Percentiles rank a stretch among this genome's conserved stretches.
Evolutionary conservation across 164 flowering plant genomes (phyloP).

Genomic region (Akebia trifoliata): DNA sequence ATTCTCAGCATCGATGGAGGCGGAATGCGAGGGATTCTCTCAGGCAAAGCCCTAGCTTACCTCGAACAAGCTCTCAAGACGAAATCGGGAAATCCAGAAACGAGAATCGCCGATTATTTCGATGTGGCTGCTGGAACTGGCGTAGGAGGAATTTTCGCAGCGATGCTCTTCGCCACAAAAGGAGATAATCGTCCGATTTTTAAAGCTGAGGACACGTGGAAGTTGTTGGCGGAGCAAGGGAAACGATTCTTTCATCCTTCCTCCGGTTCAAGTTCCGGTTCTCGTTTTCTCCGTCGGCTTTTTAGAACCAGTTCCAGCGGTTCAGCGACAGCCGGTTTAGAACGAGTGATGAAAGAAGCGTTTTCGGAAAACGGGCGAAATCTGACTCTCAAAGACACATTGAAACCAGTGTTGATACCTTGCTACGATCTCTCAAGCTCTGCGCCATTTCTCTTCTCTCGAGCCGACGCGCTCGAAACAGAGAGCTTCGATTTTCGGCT

Average conservation of each 20-base stretch:
- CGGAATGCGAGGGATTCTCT: slow-evolving; percentile 70
- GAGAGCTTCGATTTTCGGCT: slow-evolving; percentile 79
- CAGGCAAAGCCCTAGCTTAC: slow-evolving; percentile 78
- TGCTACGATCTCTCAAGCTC: slow-evolving; percentile 85
- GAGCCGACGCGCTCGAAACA: slow-evolving; percentile 88
- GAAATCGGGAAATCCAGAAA: slow-evolving; percentile 72
- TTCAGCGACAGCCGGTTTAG: slow-evolving; percentile 37
- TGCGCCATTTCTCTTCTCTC: slow-evolving; percentile 86
- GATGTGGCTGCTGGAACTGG: slow-evolving; percentile 93
- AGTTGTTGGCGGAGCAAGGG: slow-evolving; percentile 56
- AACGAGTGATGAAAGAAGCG: slow-evolving; percentile 53
- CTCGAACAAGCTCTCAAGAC: slow-evolving; percentile 64
- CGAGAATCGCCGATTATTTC: slow-evolving; percentile 85
- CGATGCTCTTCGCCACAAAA: slow-evolving; percentile 74
- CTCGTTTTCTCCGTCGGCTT: slow-evolving; percentile 30
- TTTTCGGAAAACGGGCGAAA: slow-evolving; percentile 40
- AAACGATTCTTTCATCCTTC: slow-evolving; percentile 31
- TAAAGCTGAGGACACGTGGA: slow-evolving; percentile 82
- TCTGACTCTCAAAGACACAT: slow-evolving; percentile 71
- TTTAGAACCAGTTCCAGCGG: slow-evolving; percentile 18
- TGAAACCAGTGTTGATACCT: slow-evolving; percentile 87
- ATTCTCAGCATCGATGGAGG: slow-evolving; percentile 84
- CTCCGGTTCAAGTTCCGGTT: slow-evolving; percentile 2
- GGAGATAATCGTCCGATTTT: slow-evolving; percentile 52
- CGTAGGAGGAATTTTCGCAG: slow-evolving; percentile 82